Evolutionary conservation across 176 grass and related monocot species (phyloP).

Genomic region (Aegilops sharonensis): DNA sequence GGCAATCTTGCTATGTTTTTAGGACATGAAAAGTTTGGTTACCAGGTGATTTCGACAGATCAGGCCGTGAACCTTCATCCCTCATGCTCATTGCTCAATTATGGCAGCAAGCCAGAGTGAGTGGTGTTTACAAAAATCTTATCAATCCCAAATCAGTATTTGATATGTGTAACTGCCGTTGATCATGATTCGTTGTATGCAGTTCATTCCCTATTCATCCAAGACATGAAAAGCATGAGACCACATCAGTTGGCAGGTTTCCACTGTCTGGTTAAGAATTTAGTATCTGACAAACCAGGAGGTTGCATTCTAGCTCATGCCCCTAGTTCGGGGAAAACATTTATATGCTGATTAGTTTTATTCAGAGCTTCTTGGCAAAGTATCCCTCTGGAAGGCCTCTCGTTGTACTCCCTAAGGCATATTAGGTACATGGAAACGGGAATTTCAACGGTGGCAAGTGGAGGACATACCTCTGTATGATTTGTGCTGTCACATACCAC

Average conservation of each 20-base stretch:
- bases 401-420: slow-evolving; percentile 75
- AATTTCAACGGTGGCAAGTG: slow-evolving; percentile 68
- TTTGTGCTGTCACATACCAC: slow-evolving; percentile 61
- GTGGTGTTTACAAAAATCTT: too few species aligned
- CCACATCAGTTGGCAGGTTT: slow-evolving; percentile 71
- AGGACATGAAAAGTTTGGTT: too few species aligned
- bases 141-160: too few species aligned
- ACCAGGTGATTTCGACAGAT: too few species aligned
- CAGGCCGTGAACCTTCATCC: too few species aligned
- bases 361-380: slow-evolving; percentile 86
- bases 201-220: slow-evolving; percentile 45
- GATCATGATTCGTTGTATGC: too few species aligned
- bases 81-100: too few species aligned
- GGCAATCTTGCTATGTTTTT: too few species aligned
- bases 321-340: slow-evolving; percentile 83
- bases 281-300: slow-evolving; percentile 63
- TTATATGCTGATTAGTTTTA: slow-evolving; percentile 86
- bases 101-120: too few species aligned
- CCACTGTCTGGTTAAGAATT: slow-evolving; percentile 87
- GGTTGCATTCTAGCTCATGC: slow-evolving; percentile 92
- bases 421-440: slow-evolving; percentile 68
- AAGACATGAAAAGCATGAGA: slow-evolving; percentile 58
- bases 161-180: too few species aligned
- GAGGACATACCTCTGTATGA: slow-evolving; percentile 78
- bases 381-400: slow-evolving; percentile 66